Base-by-base conservation (phyloP, 2,329 filamentous ascomycete species). In the Fusarium neocosmosporiellum region DNA sequence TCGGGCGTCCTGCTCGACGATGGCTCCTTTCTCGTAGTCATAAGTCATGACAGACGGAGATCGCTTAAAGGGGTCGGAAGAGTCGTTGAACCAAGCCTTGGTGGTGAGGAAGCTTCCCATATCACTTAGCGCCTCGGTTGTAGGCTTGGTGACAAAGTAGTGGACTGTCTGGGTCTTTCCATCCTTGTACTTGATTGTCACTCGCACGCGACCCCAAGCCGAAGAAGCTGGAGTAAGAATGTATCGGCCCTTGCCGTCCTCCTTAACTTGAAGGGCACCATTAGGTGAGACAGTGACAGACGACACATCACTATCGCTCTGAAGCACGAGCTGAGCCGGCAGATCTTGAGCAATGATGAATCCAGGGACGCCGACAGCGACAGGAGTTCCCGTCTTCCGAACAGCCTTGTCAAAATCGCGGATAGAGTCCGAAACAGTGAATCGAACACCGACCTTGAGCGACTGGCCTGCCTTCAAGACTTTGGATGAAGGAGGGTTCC, bases 41-140 rank as follows among this genome's bases (percentile, higher is more conserved):
- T 90, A 91, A 0, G 85, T 86, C 79, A 91, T 87, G 65, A 89
- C 83, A 0, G 88, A 90, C 0, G 87, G 86, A 0, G 85, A 83
- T 33, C 89, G 83, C 1, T 83, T 79, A 69, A 91, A 91, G 0
- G 87, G 86, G 64, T 91, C 89, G 0, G 83, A 83, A 0, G 81
- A 81, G 60, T 88, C 78, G 7, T 81, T 85, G 77, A 85, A 90
- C 82, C 85, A 89, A 53, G 88, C 85, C 3, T 85, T 80, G 0
- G 85, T 88, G 2, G 86, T 87, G n/a, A 88, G 82, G 71, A 90
- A 91, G 7, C 76, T 76, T 0, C 88, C 88, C 0, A 90, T 79
- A 29, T 87, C 83, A 2, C 79, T 75, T 5, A 90, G 73, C 0
- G 83, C 79, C 3, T 86, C 80, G 0, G 85, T 80, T 1, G 81